Evolutionary conservation across 1,284 basidiomycete genomes (phyloP).

Genomic region (Termitomyces sp.): DNA sequence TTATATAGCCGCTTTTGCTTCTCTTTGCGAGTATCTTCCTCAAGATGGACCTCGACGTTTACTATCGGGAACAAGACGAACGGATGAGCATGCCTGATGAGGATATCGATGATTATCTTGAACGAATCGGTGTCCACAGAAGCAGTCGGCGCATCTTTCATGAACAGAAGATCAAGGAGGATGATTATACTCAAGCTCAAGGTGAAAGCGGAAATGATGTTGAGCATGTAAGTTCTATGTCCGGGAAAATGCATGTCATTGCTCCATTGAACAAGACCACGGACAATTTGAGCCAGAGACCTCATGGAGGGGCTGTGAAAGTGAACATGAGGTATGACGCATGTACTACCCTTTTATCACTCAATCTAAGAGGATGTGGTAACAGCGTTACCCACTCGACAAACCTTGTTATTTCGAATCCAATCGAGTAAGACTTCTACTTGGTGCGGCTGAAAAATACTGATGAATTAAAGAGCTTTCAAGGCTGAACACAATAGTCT

Average conservation of each 20-base stretch:
- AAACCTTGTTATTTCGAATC: neutral
- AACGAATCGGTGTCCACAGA: slow-evolving; percentile 19
- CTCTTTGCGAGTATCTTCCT: slow-evolving; percentile 17
- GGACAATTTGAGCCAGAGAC: neutral
- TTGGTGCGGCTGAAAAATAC: neutral
- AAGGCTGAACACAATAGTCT: neutral
- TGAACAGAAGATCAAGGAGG: slow-evolving; percentile 1
- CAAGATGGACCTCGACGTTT: slow-evolving; percentile 34
- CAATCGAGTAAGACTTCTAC: neutral
- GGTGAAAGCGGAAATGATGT: neutral
- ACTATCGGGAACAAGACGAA: slow-evolving; percentile 48
- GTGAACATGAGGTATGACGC: slow-evolving; percentile 1
- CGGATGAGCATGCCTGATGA: slow-evolving; percentile 52
- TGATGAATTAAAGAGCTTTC: neutral
- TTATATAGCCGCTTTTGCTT: slow-evolving; percentile 4
- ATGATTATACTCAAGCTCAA: neutral
- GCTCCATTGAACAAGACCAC: neutral
- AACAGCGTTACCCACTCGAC: neutral
- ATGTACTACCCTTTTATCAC: neutral
- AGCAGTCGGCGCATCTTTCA: slow-evolving; percentile 1
- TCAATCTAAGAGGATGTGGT: neutral
- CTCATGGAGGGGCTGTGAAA: neutral
- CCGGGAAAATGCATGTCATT: neutral
- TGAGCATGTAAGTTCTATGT: neutral
- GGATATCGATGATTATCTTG: slow-evolving; percentile 28